A percentile compares a stretch with the other conserved stretches of the same genome.
Conservation (phyloP, 1,284 basidiomycete genomes). For the Heterobasidion occidentale region DNA sequence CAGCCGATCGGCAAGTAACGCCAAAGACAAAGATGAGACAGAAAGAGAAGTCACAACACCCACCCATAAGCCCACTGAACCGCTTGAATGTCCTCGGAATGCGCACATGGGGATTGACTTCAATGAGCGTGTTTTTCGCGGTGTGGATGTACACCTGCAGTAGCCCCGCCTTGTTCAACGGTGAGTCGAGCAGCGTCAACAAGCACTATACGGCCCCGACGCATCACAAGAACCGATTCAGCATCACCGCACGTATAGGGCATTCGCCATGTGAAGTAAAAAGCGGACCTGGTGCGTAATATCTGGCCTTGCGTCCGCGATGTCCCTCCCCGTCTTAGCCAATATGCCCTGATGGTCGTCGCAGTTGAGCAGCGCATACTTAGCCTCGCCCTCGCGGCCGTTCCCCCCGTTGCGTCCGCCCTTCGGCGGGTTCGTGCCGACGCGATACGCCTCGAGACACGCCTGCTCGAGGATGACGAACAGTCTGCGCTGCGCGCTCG, state of each 20-base stretch:
- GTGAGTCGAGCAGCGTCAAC: conserved; percentile 94
- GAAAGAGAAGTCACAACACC: conserved; percentile 20
- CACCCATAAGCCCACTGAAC: conserved; percentile 97
- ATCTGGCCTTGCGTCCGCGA: conserved; percentile 95
- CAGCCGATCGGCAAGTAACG: not conserved
- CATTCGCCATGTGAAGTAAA: not conserved
- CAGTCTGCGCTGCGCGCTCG: conserved; percentile 52
- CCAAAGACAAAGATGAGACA: not conserved
- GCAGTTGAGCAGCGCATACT: conserved; percentile 96
- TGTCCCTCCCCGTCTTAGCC: conserved; percentile 96
- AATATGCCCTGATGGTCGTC: conserved; percentile 99
- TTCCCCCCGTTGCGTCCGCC: conserved; percentile 29
- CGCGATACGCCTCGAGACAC: conserved; percentile 92
- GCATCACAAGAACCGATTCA: not conserved
- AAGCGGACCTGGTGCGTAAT: conserved; percentile 91
- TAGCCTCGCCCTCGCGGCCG: conserved; percentile 69
- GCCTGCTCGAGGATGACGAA: conserved; percentile 93
- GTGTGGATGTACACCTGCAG: conserved; percentile 99
- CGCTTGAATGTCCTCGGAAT: conserved; percentile 99
- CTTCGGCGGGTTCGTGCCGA: conserved; percentile 44
- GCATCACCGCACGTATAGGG: not conserved
- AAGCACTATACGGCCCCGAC: conserved; percentile 61
- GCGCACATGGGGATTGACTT: conserved; percentile 96
- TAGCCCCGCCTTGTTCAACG: conserved; percentile 94
- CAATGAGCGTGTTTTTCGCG: conserved; percentile 93